Conservation (phyloP, 805 yeast species). For the Torulaspora delbrueckii region DNA sequence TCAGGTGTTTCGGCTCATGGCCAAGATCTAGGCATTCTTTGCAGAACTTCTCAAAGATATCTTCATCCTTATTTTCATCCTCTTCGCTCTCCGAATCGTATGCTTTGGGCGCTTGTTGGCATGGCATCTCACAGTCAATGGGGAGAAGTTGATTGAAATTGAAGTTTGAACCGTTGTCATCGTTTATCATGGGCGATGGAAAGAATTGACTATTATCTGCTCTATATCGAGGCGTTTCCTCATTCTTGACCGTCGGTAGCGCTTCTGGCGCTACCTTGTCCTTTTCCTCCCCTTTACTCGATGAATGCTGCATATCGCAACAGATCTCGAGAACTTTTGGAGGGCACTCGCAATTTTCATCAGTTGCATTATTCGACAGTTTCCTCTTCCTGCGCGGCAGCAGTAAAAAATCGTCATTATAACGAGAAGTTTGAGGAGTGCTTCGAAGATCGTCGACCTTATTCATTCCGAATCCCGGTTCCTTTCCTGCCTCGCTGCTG, state of each 20-base stretch:
- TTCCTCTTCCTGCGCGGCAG: slow-evolving; percentile 21
- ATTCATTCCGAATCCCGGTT: neutral
- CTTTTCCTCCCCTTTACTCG: neutral
- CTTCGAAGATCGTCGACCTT: neutral
- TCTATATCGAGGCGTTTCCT: slow-evolving; percentile 5
- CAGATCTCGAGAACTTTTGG: slow-evolving; percentile 41
- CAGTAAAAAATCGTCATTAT: slow-evolving; percentile 16
- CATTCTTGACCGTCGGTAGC: neutral
- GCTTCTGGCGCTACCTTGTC: neutral
- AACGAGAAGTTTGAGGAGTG: neutral
- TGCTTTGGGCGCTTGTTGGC: neutral
- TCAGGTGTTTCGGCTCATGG: slow-evolving; percentile 4
- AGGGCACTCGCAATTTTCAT: slow-evolving; percentile 29
- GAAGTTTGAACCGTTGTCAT: neutral
- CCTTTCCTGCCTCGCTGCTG: neutral
- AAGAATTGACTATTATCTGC: neutral
- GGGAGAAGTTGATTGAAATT: slow-evolving; percentile 12
- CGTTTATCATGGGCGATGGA: neutral
- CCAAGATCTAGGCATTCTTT: slow-evolving; percentile 23
- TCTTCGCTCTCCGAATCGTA: slow-evolving; percentile 5
- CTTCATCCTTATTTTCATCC: slow-evolving; percentile 15
- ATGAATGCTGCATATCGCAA: slow-evolving; percentile 36
- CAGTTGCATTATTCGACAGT: slow-evolving; percentile 2
- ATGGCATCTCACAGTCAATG: slow-evolving; percentile 23
- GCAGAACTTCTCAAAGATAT: slow-evolving; percentile 35